A percentile compares a stretch with the other conserved stretches of the same genome.
Conservation (phyloP, 2,329 filamentous ascomycete genomes). For the Bipolaris bicolor region DNA sequence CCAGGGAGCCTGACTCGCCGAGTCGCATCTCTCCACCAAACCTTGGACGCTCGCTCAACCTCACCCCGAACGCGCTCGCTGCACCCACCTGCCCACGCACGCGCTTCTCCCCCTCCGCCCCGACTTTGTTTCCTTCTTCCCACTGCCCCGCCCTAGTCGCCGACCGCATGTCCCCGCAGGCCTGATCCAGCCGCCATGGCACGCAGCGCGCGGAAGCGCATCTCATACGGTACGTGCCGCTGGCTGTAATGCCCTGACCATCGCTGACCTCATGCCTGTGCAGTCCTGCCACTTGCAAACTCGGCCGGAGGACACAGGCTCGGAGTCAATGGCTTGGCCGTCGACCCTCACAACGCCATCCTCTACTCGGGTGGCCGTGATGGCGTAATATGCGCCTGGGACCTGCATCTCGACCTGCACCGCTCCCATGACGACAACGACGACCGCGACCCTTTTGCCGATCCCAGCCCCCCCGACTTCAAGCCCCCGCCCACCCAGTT, state of each 20-base stretch:
- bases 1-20: conserved; percentile 8
- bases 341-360: conserved; percentile 81
- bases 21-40: conserved; percentile 9
- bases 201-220: conserved; percentile 60
- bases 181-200: conserved; percentile 50
- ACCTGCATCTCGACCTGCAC: conserved; percentile 73
- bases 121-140: background rate
- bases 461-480: conserved; percentile 39
- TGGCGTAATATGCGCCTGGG: conserved; percentile 95
- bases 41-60: background rate
- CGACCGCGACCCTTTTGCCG: conserved; percentile 53
- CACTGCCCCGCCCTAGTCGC: background rate
- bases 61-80: background rate
- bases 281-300: conserved; percentile 75
- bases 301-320: conserved; percentile 85
- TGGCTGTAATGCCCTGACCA: too few relatives aligned
- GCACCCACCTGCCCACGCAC: background rate
- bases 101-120: background rate
- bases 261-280: conserved; percentile 20
- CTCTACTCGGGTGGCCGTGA: conserved; percentile 96
- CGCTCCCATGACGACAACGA: conserved; percentile 28
- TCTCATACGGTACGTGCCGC: conserved; percentile 57
- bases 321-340: conserved; percentile 91
- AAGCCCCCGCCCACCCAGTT: conserved; percentile 59
- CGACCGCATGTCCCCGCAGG: conserved; percentile 26